Conservation (phyloP, 495 filamentous ascomycete species). For the Penicillium angulare region DNA sequence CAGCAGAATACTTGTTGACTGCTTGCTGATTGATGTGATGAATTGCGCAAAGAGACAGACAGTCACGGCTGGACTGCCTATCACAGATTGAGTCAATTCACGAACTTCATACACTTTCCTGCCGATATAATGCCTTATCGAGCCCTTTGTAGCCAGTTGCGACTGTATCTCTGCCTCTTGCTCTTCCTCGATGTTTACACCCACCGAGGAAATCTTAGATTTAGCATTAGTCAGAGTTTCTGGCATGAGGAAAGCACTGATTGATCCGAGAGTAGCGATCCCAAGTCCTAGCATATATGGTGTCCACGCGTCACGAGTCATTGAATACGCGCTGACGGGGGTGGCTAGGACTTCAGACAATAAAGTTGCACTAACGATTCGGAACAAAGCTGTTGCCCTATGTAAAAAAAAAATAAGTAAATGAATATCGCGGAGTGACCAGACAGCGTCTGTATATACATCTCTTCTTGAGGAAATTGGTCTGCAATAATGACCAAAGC, state of each 20-base stretch:
- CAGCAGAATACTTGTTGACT: background rate
- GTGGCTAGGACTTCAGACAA: background rate
- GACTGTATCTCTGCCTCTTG: background rate
- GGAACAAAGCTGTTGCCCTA: background rate
- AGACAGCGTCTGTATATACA: background rate
- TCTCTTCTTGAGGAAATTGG: background rate
- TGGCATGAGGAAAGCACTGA: background rate
- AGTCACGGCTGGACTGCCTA: background rate
- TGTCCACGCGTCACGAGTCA: background rate
- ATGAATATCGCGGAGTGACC: background rate
- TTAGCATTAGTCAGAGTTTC: background rate
- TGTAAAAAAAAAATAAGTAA: background rate
- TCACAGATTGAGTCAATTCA: background rate
- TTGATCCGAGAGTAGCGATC: background rate
- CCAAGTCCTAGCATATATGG: background rate
- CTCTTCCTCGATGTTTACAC: background rate
- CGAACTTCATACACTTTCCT: background rate
- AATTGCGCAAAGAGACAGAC: background rate
- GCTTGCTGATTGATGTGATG: background rate
- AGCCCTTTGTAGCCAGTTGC: background rate
- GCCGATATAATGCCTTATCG: background rate
- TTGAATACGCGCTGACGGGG: background rate
- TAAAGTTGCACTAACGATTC: background rate
- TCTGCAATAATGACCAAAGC: background rate
- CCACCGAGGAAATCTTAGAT: background rate